Conservation (phyloP, 306 rosid species). For the Casuarina glauca region DNA sequence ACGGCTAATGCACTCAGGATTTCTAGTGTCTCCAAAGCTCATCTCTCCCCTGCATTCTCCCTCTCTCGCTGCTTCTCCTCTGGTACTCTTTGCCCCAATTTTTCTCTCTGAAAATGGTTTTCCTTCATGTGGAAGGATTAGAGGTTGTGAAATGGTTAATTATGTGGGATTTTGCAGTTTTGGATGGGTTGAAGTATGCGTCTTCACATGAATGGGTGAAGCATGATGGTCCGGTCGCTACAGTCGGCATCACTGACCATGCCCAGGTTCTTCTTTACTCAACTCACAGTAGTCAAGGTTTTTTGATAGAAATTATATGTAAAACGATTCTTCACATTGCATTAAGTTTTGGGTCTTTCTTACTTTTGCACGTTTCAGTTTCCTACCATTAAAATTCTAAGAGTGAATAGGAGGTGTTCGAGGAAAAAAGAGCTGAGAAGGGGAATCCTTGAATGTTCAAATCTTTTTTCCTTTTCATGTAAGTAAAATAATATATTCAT, state of each 20-base stretch:
- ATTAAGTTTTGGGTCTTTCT: no score
- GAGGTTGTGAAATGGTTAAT: neutral
- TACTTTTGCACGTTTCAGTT: no score
- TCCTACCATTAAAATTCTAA: no score
- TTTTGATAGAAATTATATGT: no score
- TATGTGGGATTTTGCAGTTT: constrained; percentile 45
- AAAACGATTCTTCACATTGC: no score
- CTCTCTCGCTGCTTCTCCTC: constrained; percentile 79
- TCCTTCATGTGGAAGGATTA: neutral
- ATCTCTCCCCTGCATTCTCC: constrained; percentile 58
- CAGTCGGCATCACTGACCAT: constrained; percentile 87
- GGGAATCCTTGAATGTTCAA: no score
- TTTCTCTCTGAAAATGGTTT: neutral
- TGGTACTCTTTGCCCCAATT: constrained; percentile 39
- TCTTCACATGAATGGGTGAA: constrained; percentile 98
- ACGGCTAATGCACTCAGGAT: constrained; percentile 86
- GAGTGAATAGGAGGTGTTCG: no score
- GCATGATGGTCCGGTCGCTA: constrained; percentile 87
- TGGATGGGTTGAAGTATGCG: constrained; percentile 95
- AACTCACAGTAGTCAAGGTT: no score
- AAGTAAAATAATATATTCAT: no score
- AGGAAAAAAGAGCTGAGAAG: no score
- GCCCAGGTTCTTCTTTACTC: constrained; percentile 65
- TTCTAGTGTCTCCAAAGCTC: constrained; percentile 60
- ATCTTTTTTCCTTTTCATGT: no score